phyloP scores from a whole-genome alignment of 768 basidiomycete genomes.

The Suillus subluteus region DNA sequence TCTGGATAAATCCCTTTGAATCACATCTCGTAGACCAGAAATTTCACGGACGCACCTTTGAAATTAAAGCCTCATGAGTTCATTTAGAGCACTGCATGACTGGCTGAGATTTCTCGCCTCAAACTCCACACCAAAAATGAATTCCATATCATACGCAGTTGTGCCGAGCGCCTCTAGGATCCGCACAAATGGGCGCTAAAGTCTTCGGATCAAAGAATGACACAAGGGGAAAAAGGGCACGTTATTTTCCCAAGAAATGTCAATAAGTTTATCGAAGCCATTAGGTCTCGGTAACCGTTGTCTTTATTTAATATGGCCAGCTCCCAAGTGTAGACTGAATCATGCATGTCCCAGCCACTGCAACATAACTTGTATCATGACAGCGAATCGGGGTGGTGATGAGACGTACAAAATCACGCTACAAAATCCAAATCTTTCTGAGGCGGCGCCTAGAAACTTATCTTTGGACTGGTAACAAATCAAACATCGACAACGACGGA shows the following conservation, averaged over 20 bases:
- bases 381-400: not conserved
- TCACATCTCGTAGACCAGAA: not conserved
- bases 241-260: slow-evolving; percentile 89
- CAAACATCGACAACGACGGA: slow-evolving; percentile 9
- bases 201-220: slow-evolving; percentile 91
- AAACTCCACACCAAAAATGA: slow-evolving; percentile 90
- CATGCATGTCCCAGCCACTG: slow-evolving; percentile 98
- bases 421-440: slow-evolving; percentile 91
- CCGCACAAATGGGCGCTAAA: slow-evolving; percentile 72
- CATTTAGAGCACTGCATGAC: slow-evolving; percentile 50
- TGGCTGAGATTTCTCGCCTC: slow-evolving; percentile 60
- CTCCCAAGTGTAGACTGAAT: slow-evolving; percentile 81
- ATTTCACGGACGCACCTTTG: slow-evolving; percentile 55
- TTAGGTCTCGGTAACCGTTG: slow-evolving; percentile 91
- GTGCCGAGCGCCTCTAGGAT: slow-evolving; percentile 82
- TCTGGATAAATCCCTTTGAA: no score
- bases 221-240: slow-evolving; percentile 93
- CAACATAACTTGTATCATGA: no score
- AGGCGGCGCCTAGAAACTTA: slow-evolving; percentile 85
- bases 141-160: slow-evolving; percentile 66
- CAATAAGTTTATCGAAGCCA: slow-evolving; percentile 84
- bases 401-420: slow-evolving; percentile 85
- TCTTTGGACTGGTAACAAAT: slow-evolving; percentile 69
- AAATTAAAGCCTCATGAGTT: no score
- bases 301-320: slow-evolving; percentile 87